These are phyloP conservation scores for Actinomucor elegans DNA, from an alignment of 371 early-diverging fungal genomes.

Conservation along the genomic window DNA sequence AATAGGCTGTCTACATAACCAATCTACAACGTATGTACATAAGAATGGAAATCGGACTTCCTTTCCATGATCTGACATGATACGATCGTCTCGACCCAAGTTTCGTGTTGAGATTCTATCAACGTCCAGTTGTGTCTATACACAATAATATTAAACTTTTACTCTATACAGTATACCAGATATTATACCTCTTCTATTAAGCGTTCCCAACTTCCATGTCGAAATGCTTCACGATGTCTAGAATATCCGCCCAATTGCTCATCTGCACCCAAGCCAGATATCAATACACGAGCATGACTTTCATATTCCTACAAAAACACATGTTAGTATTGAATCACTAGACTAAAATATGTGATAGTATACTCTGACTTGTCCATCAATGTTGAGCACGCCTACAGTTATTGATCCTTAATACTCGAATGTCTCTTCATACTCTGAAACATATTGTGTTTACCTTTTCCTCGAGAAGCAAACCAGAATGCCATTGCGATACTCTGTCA, in stretches of 20 bases:
- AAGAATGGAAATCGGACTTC: constrained; percentile 93
- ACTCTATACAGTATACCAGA: no score
- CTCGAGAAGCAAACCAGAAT: constrained; percentile 94
- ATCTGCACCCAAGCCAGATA: constrained; percentile 96
- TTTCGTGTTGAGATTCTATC: constrained; percentile 85
- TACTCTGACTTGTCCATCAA: neutral
- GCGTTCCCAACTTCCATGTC: constrained; percentile 61
- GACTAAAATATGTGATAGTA: no score
- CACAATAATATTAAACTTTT: neutral
- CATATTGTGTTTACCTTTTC: constrained; percentile 36
- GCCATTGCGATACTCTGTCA: constrained; percentile 91
- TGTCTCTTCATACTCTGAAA: no score
- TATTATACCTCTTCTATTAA: constrained; percentile 66
- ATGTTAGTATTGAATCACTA: no score
- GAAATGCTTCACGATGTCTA: constrained; percentile 79
- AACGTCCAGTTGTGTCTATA: constrained; percentile 80
- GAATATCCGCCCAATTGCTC: constrained; percentile 94
- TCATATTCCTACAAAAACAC: no score
- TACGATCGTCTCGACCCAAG: constrained; percentile 90
- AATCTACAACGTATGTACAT: constrained; percentile 67
- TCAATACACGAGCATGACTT: constrained; percentile 74
- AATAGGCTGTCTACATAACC: constrained; percentile 71
- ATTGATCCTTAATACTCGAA: neutral
- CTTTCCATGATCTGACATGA: constrained; percentile 86
- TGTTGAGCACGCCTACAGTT: constrained; percentile 26